These are phyloP conservation scores for Nicotiana noctiflora DNA, from an alignment of 257 asterid genomes.

Conservation along the genomic window DNA sequence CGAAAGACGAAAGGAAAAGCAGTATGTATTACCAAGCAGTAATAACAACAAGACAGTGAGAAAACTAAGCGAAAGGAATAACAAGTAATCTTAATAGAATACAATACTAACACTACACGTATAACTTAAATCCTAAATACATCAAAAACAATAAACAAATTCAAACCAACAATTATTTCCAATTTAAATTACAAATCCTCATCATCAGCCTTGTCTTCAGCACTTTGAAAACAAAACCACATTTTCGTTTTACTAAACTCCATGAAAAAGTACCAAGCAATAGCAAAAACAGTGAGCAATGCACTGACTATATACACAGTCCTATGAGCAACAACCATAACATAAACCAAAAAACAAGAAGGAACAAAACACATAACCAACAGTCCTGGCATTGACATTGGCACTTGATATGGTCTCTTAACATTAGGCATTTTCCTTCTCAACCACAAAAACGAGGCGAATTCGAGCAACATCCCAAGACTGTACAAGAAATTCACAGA, in stretches of 20 bases:
- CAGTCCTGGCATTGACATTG: constrained; percentile 35
- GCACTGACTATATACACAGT: constrained; percentile 45
- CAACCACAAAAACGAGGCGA: constrained; percentile 45
- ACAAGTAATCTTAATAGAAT: no score
- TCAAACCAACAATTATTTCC: no score
- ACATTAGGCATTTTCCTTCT: constrained; percentile 28
- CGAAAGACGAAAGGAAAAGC: no score
- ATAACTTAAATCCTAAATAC: no score
- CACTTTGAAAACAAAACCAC: constrained; percentile 21
- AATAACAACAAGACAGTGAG: no score
- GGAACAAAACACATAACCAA: constrained; percentile 54
- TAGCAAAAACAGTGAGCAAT: constrained; percentile 40
- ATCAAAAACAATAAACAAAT: no score
- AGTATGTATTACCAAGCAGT: no score
- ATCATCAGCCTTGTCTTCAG: constrained; percentile 1
- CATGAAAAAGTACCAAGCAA: constrained; percentile 53
- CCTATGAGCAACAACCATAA: constrained; percentile 50
- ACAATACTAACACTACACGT: no score
- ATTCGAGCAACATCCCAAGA: constrained; percentile 65
- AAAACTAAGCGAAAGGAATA: no score
- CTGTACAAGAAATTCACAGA: constrained; percentile 62
- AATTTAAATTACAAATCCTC: neutral
- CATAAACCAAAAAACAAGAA: constrained; percentile 38
- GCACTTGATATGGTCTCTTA: constrained; percentile 48
- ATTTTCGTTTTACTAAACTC: constrained; percentile 30